A percentile compares a stretch with the other conserved stretches of the same genome.
Conservation (phyloP, 2,329 filamentous ascomycete species). For the Diaporthe sp. region DNA sequence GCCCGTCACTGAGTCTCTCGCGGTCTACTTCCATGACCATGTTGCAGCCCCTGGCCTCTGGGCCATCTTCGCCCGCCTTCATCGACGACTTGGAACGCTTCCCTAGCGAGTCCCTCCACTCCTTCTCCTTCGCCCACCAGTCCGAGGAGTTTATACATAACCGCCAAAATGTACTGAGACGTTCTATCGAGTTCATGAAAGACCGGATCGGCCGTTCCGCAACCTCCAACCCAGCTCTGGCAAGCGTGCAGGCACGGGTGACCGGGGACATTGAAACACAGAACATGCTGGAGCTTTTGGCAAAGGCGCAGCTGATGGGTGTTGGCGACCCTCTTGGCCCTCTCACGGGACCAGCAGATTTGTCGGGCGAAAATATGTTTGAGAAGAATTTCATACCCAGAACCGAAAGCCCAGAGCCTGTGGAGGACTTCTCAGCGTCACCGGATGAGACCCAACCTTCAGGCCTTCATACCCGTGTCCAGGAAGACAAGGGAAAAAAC, state of each 20-base stretch:
- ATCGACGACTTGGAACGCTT: constrained; percentile 93
- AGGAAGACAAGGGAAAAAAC: constrained; percentile 7
- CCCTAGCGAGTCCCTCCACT: constrained; percentile 95
- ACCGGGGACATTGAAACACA: constrained; percentile 89
- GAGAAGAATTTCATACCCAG: constrained; percentile 80
- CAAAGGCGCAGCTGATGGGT: constrained; percentile 83
- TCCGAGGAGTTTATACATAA: constrained; percentile 92
- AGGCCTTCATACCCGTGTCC: constrained; percentile 28
- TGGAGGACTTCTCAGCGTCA: constrained; percentile 52
- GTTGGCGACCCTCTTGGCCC: constrained; percentile 73
- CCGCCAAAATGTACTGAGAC: constrained; percentile 91
- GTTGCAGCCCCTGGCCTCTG: constrained; percentile 71
- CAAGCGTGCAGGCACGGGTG: constrained; percentile 84
- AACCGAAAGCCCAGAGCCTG: constrained; percentile 63
- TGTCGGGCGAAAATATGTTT: constrained; percentile 84
- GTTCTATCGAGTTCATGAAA: constrained; percentile 96
- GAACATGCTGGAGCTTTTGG: constrained; percentile 89
- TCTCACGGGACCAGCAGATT: constrained; percentile 82
- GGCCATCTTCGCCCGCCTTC: constrained; percentile 79
- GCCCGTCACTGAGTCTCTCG: constrained; percentile 67
- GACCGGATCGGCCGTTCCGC: constrained; percentile 86
- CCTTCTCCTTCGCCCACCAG: constrained; percentile 97
- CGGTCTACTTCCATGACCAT: constrained; percentile 80
- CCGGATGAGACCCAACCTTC: constrained; percentile 46
- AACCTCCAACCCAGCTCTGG: constrained; percentile 79